Evolutionary conservation across 2,329 filamentous ascomycete species (phyloP).

Genomic region (Colletotrichum ledebouriae): DNA sequence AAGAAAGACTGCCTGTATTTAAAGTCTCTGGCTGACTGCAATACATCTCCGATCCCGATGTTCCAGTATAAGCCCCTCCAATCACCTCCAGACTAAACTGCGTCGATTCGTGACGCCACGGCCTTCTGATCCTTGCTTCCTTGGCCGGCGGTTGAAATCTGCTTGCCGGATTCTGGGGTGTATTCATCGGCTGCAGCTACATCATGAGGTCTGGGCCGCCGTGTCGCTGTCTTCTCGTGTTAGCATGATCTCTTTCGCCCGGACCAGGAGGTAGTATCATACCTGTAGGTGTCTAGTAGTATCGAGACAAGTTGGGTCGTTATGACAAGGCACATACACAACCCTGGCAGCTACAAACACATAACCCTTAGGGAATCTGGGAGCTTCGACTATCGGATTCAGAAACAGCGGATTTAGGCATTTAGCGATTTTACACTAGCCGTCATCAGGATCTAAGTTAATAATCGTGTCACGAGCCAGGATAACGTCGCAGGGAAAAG

Average conservation of each 20-base stretch:
- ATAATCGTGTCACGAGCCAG: too few species aligned
- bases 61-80: neutral
- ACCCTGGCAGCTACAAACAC: slow-evolving; percentile 53
- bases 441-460: slow-evolving; percentile 66
- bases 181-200: neutral
- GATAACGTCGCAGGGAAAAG: too few species aligned
- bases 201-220: neutral
- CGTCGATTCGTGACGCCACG: neutral
- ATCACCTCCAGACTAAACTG: neutral
- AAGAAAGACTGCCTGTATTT: too few species aligned
- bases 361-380: slow-evolving; percentile 58
- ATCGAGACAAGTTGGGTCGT: slow-evolving; percentile 46
- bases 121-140: neutral
- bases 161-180: neutral
- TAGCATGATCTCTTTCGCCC: neutral
- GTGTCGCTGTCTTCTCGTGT: neutral
- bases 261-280: neutral
- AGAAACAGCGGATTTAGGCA: slow-evolving; percentile 68
- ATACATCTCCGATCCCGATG: too few species aligned
- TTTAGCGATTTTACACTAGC: slow-evolving; percentile 67
- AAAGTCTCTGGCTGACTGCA: too few species aligned
- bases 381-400: slow-evolving; percentile 60
- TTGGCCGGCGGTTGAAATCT: neutral
- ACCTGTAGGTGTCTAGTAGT: slow-evolving; percentile 36
- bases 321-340: slow-evolving; percentile 50